Conservation (phyloP, 495 filamentous ascomycete genomes). For the Penicillium atrosanguineum region DNA sequence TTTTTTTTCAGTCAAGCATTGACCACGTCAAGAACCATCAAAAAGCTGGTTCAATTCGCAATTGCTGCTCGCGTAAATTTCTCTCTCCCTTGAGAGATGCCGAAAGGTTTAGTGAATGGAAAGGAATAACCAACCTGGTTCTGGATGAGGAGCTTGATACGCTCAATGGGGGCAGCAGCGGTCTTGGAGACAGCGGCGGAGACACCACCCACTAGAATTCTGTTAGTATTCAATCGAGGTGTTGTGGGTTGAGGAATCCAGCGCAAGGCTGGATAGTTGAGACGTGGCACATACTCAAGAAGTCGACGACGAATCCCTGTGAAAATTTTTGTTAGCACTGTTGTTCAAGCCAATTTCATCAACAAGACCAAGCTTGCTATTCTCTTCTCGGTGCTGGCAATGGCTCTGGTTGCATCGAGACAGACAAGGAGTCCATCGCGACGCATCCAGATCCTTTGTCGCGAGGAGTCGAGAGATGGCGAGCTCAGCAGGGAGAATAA, state of each 20-base stretch:
- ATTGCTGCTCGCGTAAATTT: background rate
- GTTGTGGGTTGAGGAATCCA: slow-evolving; percentile 1
- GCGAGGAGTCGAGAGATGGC: slow-evolving; percentile 1
- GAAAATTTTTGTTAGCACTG: slow-evolving; percentile 34
- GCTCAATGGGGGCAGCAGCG: slow-evolving; percentile 99
- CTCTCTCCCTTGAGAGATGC: background rate
- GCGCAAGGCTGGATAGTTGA: background rate
- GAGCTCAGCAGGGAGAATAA: slow-evolving; percentile 15
- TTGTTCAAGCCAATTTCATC: background rate
- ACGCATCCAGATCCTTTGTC: slow-evolving; percentile 2
- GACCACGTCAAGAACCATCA: background rate
- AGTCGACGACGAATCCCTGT: slow-evolving; percentile 78
- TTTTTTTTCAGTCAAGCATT: slow-evolving; percentile 8
- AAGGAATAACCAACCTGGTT: slow-evolving; percentile 73
- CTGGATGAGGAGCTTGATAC: slow-evolving; percentile 99
- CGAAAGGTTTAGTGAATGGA: background rate
- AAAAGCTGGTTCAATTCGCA: background rate
- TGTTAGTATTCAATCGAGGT: slow-evolving; percentile 28
- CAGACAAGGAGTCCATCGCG: background rate
- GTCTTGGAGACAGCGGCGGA: slow-evolving; percentile 99
- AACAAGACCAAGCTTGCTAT: background rate
- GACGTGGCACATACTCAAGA: slow-evolving; percentile 80
- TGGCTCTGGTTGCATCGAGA: background rate
- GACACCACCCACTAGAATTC: slow-evolving; percentile 88
- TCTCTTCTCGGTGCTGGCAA: background rate